Evolutionary conservation across 1,139 yeast species (phyloP).

Genomic region (Eremothecium gossypii): DNA sequence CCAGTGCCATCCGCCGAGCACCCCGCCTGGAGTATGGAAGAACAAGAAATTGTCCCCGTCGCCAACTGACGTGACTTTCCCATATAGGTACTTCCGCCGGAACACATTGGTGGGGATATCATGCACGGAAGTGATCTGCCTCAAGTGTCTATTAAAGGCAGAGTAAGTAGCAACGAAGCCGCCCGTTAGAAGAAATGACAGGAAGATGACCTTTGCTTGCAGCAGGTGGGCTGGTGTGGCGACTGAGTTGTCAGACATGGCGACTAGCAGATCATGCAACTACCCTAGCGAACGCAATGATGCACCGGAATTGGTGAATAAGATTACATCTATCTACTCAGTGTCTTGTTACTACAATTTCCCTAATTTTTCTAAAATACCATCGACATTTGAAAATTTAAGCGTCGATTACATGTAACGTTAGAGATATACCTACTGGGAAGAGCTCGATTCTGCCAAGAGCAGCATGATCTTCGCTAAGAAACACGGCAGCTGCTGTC

Average conservation of each 20-base stretch:
- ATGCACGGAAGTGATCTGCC: constrained; percentile 33
- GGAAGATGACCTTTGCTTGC: constrained; percentile 20
- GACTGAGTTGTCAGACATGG: background rate
- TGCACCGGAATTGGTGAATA: too few species aligned
- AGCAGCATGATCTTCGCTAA: constrained; percentile 67
- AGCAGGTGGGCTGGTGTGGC: constrained; percentile 6
- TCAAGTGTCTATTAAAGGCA: constrained; percentile 32
- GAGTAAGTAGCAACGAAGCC: constrained; percentile 31
- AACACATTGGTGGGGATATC: constrained; percentile 36
- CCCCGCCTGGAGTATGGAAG: constrained; percentile 91
- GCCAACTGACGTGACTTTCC: constrained; percentile 84
- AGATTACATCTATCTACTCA: too few species aligned
- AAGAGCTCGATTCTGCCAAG: constrained; percentile 38
- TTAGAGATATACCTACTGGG: too few species aligned
- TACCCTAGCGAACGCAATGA: too few species aligned
- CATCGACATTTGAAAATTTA: too few species aligned
- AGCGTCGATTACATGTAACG: too few species aligned
- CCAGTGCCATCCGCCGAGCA: constrained; percentile 91
- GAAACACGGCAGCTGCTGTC: constrained; percentile 69
- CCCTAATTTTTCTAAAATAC: too few species aligned
- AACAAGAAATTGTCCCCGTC: constrained; percentile 94
- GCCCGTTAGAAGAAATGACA: constrained; percentile 28
- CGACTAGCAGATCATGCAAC: too few species aligned
- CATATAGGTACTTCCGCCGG: constrained; percentile 47
- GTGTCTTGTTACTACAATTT: too few species aligned